Percentiles rank a stretch among this genome's conserved stretches.
These are phyloP conservation scores for Psidium guajava DNA, from an alignment of 345 rosid genomes.

Conservation along the genomic window DNA sequence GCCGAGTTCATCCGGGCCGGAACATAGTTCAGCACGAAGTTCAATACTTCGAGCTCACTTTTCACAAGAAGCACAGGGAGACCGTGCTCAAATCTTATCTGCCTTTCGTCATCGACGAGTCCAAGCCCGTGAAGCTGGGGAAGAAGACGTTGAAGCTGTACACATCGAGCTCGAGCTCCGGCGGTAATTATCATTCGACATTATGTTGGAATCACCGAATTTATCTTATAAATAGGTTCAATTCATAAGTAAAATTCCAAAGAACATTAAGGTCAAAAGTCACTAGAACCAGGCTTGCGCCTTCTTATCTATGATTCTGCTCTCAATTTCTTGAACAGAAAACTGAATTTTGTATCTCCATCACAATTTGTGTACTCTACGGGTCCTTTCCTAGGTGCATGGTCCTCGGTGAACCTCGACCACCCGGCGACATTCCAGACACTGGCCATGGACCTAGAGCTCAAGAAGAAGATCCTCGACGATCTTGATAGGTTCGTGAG, in stretches of 20 bases:
- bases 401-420: constrained; percentile 43
- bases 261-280: neutral
- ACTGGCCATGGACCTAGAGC: constrained; percentile 5
- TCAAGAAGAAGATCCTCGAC: neutral
- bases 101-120: constrained; percentile 34
- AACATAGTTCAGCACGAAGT: constrained; percentile 11
- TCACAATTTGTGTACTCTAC: neutral
- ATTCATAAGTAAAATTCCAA: neutral
- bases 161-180: constrained; percentile 19
- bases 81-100: constrained; percentile 36
- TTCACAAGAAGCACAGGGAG: constrained; percentile 43
- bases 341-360: neutral
- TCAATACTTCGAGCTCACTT: constrained; percentile 35
- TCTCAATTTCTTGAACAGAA: neutral
- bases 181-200: neutral
- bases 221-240: too few relatives aligned
- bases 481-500: constrained; percentile 1
- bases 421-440: constrained; percentile 5
- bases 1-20: constrained; percentile 11
- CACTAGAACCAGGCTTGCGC: neutral
- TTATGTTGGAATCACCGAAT: too few relatives aligned
- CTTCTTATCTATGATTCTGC: neutral
- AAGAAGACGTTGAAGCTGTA: constrained; percentile 44
- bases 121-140: constrained; percentile 21
- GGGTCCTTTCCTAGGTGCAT: constrained; percentile 5